These are phyloP conservation scores for Lomentospora prolificans DNA, from an alignment of 2,329 filamentous ascomycete genomes.

Conservation along the genomic window DNA sequence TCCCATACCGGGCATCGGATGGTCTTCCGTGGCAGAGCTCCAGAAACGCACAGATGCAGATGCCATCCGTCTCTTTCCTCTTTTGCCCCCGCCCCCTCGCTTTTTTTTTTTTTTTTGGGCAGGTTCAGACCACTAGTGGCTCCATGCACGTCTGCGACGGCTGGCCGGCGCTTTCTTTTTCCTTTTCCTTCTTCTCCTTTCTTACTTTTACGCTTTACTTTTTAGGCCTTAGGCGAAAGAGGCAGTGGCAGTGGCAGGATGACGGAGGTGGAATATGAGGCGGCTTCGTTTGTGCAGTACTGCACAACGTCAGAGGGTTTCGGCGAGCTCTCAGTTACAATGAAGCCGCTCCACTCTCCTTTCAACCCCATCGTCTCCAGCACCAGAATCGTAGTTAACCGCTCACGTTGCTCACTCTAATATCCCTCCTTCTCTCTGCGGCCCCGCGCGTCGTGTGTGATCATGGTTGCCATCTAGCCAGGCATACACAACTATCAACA, in stretches of 20 bases:
- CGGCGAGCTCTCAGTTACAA: no score
- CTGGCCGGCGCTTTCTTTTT: background rate
- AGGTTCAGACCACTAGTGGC: background rate
- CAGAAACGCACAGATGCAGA: background rate
- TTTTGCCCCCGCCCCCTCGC: background rate
- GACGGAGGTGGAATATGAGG: background rate
- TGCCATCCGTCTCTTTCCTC: background rate
- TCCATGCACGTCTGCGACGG: background rate
- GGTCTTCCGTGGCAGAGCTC: background rate
- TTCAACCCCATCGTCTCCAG: no score
- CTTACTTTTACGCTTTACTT: background rate
- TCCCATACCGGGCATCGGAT: background rate
- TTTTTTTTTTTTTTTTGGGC: background rate
- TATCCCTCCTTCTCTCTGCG: no score
- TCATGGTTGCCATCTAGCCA: no score
- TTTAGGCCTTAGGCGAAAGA: background rate
- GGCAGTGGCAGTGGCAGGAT: background rate
- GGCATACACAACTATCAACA: no score
- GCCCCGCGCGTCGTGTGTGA: no score
- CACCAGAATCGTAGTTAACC: no score
- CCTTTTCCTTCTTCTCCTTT: background rate
- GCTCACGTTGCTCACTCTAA: no score
- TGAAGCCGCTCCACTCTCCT: no score
- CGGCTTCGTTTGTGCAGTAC: no score
- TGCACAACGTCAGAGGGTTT: no score